phyloP scores from a whole-genome alignment of 2,329 filamentous ascomycete genomes.

The Diaporthe sp. region DNA sequence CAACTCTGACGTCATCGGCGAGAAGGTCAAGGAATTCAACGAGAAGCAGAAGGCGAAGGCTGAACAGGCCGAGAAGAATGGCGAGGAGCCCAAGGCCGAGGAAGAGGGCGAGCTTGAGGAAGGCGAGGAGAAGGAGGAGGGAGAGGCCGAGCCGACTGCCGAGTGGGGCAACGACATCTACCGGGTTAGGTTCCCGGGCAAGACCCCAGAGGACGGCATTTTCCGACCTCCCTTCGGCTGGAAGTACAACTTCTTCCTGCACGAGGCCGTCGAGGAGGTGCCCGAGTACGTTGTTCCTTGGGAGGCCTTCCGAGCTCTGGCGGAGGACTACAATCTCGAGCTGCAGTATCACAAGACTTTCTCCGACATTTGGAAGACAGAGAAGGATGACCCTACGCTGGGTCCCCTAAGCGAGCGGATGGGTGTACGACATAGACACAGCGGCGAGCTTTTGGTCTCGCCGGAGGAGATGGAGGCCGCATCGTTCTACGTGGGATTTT shows the following conservation, averaged over 20 bases:
- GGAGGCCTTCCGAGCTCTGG: conserved; percentile 95
- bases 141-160: conserved; percentile 71
- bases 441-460: conserved; percentile 75
- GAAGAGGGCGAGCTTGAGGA: conserved; percentile 58
- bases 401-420: conserved; percentile 94
- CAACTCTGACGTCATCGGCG: conserved; percentile 91
- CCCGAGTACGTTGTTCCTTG: conserved; percentile 98
- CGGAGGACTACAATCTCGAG: conserved; percentile 96
- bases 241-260: conserved; percentile 97
- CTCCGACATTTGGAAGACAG: conserved; percentile 88
- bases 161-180: conserved; percentile 97
- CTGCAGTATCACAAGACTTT: conserved; percentile 94
- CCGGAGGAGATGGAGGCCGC: conserved; percentile 93
- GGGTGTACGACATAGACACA: conserved; percentile 82
- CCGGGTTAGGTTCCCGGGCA: conserved; percentile 85
- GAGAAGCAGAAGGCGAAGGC: conserved; percentile 59
- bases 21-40: conserved; percentile 82
- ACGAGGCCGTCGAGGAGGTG: conserved; percentile 95
- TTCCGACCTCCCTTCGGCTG: conserved; percentile 96
- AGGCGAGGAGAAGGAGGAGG: conserved; percentile 65
- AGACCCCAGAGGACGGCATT: conserved; percentile 85
- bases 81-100: conserved; percentile 49
- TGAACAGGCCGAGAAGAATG: conserved; percentile 45
- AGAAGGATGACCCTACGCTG: conserved; percentile 85
- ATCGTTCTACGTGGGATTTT: conserved; percentile 92